Evolutionary conservation across 768 basidiomycete species (phyloP), one percentile per base, ranked within the genome.

Genomic region (Lactifluus piperatus): DNA sequence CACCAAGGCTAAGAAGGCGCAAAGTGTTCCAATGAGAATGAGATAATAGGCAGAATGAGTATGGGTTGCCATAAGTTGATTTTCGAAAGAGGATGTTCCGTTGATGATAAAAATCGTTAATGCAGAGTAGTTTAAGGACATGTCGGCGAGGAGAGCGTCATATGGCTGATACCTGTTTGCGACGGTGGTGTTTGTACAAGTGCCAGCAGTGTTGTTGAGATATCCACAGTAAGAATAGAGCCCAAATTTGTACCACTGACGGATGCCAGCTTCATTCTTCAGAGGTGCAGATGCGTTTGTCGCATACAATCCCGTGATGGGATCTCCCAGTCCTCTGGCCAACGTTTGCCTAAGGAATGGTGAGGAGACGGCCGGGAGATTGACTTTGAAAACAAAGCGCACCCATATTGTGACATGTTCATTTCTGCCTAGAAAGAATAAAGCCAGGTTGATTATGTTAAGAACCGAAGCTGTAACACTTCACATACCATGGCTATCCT

Each of bases 181-280:
- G 30, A 79, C 70, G 32, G 83, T 80, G 43, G 76, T 73, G 66
- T 83, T 84, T 30, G 83, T 79, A 69, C 89, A 91, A 50, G 71
- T 77, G 27, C 88, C 89, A 30, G 74, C 75, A 22, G 77, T 76
- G 43, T 72, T 70, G 62, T 82, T 79, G 64, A 85, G 74, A 65
- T 84, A 91, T 65, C 78, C 89, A 65, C 90, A 92, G 68, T 87
- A 81, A 20, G 83, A 81, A 72, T 91, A 92, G 26, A 92, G 74
- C n/a, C 90, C 90, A 63, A 86, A 91, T 59, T 82, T 74, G 73
- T 92, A 92, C 59, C 76, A 71, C 68, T 84, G 79, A 65, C 89
- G 81, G 57, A 91, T 72, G 20, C 90, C 90, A 14, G 75, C 73
- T 47, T 74, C 67, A 49, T 71, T 68, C 49, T 76, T 77, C 2